A percentile compares a stretch with the other conserved stretches of the same genome.
Evolutionary conservation across 345 rosid species (phyloP).

Genomic region (Eucalyptus tenuipes): DNA sequence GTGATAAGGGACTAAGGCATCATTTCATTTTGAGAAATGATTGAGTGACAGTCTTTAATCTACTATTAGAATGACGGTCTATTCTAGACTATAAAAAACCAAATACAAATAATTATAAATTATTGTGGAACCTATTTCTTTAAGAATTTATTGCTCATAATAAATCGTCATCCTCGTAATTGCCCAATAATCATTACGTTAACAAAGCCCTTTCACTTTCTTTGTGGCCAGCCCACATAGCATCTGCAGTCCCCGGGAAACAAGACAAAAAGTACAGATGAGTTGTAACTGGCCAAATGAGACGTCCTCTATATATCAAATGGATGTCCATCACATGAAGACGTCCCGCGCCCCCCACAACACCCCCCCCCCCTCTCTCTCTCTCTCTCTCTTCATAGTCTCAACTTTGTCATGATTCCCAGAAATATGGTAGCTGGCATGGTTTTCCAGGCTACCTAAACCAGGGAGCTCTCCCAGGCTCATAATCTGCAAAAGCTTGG

Average conservation of each 20-base stretch:
- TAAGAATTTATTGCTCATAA: too few relatives aligned
- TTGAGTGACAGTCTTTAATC: accelerated
- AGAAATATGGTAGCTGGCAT: not conserved
- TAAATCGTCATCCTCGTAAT: accelerated
- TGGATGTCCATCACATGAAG: not conserved
- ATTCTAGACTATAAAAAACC: too few relatives aligned
- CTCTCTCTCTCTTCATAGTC: accelerated
- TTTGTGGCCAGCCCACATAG: not conserved
- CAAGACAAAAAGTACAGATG: not conserved
- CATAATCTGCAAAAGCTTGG: not conserved
- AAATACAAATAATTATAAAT: too few relatives aligned
- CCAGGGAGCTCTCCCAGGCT: not conserved
- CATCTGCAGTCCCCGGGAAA: too few relatives aligned
- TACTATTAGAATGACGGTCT: accelerated
- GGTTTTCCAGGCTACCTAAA: not conserved
- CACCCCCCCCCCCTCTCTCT: not conserved
- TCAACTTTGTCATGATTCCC: not conserved
- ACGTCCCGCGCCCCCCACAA: too few relatives aligned
- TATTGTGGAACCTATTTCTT: accelerated
- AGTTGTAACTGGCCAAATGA: too few relatives aligned
- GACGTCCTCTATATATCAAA: not conserved
- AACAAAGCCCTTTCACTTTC: too few relatives aligned
- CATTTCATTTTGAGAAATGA: not conserved
- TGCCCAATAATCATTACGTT: too few relatives aligned
- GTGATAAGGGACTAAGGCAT: too few relatives aligned